Evolutionary conservation across 2,329 filamentous ascomycete genomes (phyloP), one percentile per base, ranked within the genome.

Genomic region (Calonectria hawksworthii): DNA sequence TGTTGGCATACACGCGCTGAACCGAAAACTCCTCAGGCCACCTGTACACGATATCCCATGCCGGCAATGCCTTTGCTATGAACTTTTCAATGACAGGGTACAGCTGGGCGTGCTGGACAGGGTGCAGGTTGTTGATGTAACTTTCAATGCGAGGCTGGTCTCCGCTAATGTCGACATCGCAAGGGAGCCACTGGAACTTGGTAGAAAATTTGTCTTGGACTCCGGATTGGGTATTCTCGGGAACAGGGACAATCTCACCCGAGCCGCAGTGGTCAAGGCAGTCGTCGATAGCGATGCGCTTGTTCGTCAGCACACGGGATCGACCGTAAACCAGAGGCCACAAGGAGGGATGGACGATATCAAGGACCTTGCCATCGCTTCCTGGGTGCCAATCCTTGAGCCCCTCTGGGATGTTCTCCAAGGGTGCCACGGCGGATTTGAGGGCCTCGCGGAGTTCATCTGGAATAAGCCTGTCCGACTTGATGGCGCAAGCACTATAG

Each of bases 301-400:
- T 78, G 51, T 83, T 69, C 0, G 77, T 59, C 1, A 85, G 56
- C 21, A 85, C 78, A 4, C 85, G 85, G 2, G 87, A 87, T 18
- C 83, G 82, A 0, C 89, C 90, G 76, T 91, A 92, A 1, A 91
- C 80, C 0, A 94, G 82, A 0, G 92, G 92, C 76, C 88, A 94
- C 9, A 94, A 84, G 0, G 91, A 94, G 1, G 92, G 92, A 76
- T 94, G 89, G 7, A 94, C 87, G 1, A 94, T 84, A 79, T 94
- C 89, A 0, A 92, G 87, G 2, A 94, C 91, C 74, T 87, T 88
- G 0, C 85, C 82, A 38, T 91, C 84, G 0, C 89, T 91, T 3
- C 88, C 85, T 0, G 92, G 92, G 81, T 94, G 91, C 88, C 89
- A 94, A 81, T 93, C 92, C 75, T 89, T 88, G 41, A 85, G 65